Evolutionary conservation across 2,329 filamentous ascomycete genomes (phyloP).

Genomic region (Hypomyces perniciosus): DNA sequence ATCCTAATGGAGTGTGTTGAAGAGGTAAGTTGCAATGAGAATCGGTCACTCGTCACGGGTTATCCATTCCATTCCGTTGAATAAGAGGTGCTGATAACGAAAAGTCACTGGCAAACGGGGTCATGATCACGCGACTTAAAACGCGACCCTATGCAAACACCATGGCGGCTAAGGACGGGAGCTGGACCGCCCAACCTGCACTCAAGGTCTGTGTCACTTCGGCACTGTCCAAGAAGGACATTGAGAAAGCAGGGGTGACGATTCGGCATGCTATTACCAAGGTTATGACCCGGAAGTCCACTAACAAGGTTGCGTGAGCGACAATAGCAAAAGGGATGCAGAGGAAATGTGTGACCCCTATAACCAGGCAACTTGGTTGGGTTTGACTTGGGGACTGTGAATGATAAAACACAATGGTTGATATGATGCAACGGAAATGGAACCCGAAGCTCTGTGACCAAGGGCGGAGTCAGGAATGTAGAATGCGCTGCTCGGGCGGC

Average conservation of each 20-base stretch:
- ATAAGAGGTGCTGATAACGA: neutral
- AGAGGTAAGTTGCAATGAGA: conserved; percentile 59
- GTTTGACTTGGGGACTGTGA: too few species aligned
- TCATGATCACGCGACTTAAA: conserved; percentile 84
- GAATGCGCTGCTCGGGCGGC: too few species aligned
- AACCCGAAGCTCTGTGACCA: too few species aligned
- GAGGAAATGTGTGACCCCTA: too few species aligned
- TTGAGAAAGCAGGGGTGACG: conserved; percentile 83
- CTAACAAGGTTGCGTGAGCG: conserved; percentile 25
- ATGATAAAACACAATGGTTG: too few species aligned
- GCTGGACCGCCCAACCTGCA: conserved; percentile 67
- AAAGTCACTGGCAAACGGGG: conserved; percentile 76
- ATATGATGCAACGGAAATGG: too few species aligned
- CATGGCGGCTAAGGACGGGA: conserved; percentile 61
- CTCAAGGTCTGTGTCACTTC: conserved; percentile 88
- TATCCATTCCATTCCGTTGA: neutral
- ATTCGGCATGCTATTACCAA: conserved; percentile 94
- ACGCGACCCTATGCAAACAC: conserved; percentile 60
- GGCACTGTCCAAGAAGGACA: conserved; percentile 86
- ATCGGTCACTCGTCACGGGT: conserved; percentile 5
- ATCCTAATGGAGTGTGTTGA: conserved; percentile 90
- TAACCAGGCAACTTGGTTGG: too few species aligned
- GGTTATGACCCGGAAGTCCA: conserved; percentile 65
- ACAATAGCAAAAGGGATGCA: too few species aligned
- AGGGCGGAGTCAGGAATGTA: too few species aligned